A percentile compares a stretch with the other conserved stretches of the same genome.
phyloP scores from a whole-genome alignment of 495 filamentous ascomycete species.

The Trichoderma gamsii region DNA sequence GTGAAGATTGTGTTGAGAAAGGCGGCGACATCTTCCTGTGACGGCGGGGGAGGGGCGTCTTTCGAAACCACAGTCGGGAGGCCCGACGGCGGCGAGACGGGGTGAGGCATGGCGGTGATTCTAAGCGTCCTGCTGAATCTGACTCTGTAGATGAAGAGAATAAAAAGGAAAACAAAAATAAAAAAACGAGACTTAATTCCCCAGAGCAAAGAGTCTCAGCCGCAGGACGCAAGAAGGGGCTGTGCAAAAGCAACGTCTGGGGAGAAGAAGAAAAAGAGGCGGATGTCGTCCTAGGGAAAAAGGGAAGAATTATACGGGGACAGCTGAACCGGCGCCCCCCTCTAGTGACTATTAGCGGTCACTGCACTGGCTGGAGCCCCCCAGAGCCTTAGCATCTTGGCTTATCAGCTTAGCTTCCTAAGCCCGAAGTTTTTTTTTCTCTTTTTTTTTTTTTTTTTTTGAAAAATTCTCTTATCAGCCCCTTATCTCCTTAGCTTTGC shows the following conservation, averaged over 20 bases:
- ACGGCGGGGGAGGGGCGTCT: slow-evolving; percentile 50
- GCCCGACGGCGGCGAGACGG: slow-evolving; percentile 18
- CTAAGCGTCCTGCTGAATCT: not conserved
- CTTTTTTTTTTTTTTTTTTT: not conserved
- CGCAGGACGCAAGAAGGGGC: slow-evolving; percentile 7
- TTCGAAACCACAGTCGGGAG: slow-evolving; percentile 30
- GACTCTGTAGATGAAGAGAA: too few relatives aligned
- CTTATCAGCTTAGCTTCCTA: not conserved
- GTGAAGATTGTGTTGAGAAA: slow-evolving; percentile 71
- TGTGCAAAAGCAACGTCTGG: not conserved
- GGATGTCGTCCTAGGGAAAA: not conserved
- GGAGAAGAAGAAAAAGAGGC: not conserved
- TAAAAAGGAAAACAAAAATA: not conserved
- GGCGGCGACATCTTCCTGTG: slow-evolving; percentile 63
- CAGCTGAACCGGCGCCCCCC: not conserved
- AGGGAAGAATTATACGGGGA: not conserved
- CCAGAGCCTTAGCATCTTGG: not conserved
- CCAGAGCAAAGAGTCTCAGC: slow-evolving; percentile 9
- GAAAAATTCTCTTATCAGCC: slow-evolving; percentile 11
- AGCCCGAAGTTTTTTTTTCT: not conserved
- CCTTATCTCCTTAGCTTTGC: not conserved
- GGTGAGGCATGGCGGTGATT: slow-evolving; percentile 19
- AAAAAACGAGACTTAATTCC: not conserved
- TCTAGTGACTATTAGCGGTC: not conserved
- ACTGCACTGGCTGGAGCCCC: not conserved